These are phyloP conservation scores for Sordaria brevicollis DNA, from an alignment of 495 filamentous ascomycete species.

Conservation along the genomic window DNA sequence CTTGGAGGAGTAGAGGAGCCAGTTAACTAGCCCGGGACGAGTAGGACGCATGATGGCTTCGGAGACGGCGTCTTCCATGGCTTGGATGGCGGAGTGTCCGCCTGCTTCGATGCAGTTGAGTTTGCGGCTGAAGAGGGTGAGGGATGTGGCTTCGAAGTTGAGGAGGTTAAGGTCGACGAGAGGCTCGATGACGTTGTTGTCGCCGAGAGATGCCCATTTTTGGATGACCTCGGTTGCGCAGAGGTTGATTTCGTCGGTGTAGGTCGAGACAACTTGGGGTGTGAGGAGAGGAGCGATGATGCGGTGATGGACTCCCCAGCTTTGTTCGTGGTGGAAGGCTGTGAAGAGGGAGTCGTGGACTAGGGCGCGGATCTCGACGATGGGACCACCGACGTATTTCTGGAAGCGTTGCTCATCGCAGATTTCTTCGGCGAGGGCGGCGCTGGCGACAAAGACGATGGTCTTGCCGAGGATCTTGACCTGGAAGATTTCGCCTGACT, in stretches of 20 bases:
- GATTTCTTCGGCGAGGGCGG: conserved; percentile 52
- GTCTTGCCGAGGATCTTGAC: conserved; percentile 40
- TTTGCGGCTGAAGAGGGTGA: conserved; percentile 52
- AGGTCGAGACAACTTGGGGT: conserved; percentile 45
- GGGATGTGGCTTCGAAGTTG: conserved; percentile 57
- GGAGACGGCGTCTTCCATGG: conserved; percentile 53
- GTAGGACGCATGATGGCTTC: conserved; percentile 46
- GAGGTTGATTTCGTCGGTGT: conserved; percentile 59
- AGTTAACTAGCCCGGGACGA: conserved; percentile 46
- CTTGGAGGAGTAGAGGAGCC: conserved; percentile 43
- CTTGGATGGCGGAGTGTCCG: conserved; percentile 51
- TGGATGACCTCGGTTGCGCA: conserved; percentile 53
- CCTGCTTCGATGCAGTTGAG: conserved; percentile 56
- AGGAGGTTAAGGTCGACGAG: conserved; percentile 60
- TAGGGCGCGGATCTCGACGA: conserved; percentile 48
- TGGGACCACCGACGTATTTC: conserved; percentile 45
- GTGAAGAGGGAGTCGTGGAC: conserved; percentile 61
- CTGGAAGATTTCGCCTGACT: conserved; percentile 55
- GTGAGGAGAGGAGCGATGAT: conserved; percentile 58
- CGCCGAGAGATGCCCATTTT: conserved; percentile 55
- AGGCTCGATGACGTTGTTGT: conserved; percentile 39
- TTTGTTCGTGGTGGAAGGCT: conserved; percentile 49
- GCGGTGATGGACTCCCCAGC: conserved; percentile 65
- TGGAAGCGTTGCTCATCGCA: conserved; percentile 60
- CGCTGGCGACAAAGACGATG: conserved; percentile 36